Base-by-base conservation (phyloP, 495 filamentous ascomycete genomes). In the Aeminium ludgeri region DNA sequence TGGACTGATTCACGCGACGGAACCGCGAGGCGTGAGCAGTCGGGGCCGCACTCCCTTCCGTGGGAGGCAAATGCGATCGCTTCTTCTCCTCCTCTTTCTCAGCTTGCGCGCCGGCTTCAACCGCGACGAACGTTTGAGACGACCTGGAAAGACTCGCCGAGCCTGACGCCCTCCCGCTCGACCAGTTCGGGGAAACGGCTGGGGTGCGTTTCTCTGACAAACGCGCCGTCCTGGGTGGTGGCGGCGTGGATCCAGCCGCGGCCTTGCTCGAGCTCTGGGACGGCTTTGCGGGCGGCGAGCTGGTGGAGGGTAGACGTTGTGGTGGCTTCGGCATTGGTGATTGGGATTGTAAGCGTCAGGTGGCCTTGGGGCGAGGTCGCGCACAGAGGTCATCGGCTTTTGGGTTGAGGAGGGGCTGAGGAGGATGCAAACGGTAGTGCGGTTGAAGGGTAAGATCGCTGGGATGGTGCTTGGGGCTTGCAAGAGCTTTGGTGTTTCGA, bases 101-200 rank as follows among this genome's bases (percentile, higher is more conserved):
- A 10, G 30, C 38, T 29, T 31, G 19, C 2, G 10, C 12, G 34
- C 62, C 57, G 12, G 53, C 53, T 47, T 75, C 64, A 10, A 81
- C 62, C 4, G 80, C 78, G 3, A 83, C 74, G 41, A 84, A 85
- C 0, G 72, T 74, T 80, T 0, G 75, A 69, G 3, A 67, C 72
- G 12, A 83, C 66, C 36, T 78, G 74, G 46, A 69, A 83, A 19
- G 65, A 59, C 28, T 73, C 65, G 0, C 79, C 78, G 0, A 83
- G 59, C 0, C 68, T 54, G 2, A 78, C 68, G 5, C 68, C 77
- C 55, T 85, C 80, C 13, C 64, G 63, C 48, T 73, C 62, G 1
- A 70, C 69, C 50, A 78, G 61, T 32, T 73, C 64, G 5, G 64
- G 46, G 51, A 70, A 70, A 30, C 58, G 62, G 27, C 62, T 60